Evolutionary conservation across 768 basidiomycete species (phyloP).

Genomic region (Trametopsis cervina): DNA sequence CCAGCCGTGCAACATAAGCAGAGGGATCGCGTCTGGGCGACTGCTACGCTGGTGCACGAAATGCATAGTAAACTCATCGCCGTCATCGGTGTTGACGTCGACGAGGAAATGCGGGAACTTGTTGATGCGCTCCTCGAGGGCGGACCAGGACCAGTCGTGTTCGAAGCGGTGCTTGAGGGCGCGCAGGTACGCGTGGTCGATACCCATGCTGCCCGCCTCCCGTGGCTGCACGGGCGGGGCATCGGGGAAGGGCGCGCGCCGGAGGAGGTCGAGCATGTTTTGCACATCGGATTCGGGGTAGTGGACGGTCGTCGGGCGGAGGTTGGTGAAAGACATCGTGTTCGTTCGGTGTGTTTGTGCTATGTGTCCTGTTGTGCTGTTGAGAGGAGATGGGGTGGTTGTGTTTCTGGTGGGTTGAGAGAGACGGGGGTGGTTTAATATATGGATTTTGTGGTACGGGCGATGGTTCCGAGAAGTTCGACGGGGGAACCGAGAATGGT

Average conservation of each 20-base stretch:
- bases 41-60: conserved; percentile 26
- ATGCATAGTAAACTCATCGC: conserved; percentile 22
- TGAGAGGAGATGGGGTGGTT: too few relatives aligned
- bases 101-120: conserved; percentile 12
- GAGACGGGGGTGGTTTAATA: too few relatives aligned
- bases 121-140: conserved; percentile 11
- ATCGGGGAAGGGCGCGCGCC: conserved; percentile 7
- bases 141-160: conserved; percentile 11
- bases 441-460: too few relatives aligned
- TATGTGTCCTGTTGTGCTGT: too few relatives aligned
- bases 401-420: too few relatives aligned
- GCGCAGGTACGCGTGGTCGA: conserved; percentile 10
- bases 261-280: conserved; percentile 10
- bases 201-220: conserved; percentile 7
- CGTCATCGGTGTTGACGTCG: neutral
- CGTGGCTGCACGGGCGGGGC: neutral
- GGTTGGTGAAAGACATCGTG: neutral
- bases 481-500: too few relatives aligned
- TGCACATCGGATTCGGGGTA: conserved; percentile 3
- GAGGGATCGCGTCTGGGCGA: conserved; percentile 20
- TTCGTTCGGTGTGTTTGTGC: too few relatives aligned
- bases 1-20: conserved; percentile 27
- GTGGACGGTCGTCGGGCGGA: neutral
- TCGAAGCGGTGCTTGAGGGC: conserved; percentile 5
- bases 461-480: too few relatives aligned